Base-by-base conservation (phyloP, 1,139 yeast genomes). In the Blastobotrys malaysiensis region DNA sequence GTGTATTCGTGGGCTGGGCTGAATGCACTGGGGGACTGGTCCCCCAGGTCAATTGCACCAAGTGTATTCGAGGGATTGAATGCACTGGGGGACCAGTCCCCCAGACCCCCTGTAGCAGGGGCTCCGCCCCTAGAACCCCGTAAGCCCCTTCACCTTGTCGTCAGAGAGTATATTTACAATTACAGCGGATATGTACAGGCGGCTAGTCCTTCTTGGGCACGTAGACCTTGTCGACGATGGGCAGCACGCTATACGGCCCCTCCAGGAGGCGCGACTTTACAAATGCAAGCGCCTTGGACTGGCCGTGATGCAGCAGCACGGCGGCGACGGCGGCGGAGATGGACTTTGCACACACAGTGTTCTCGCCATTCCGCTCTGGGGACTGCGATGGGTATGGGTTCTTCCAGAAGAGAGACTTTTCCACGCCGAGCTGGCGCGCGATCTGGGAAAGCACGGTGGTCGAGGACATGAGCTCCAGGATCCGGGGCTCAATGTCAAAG, bases 311-410 rank as follows among this genome's bases (percentile, higher is more conserved):
- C 55, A 84, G 73, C 49, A 86, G 76, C 50, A 91, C 80, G 1
- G 95, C 96, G 16, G 97, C 98, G 36, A 90, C 75, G 55, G 90
- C 71, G 6, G 97, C 91, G 63, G 81, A 79, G 53, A 88, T 70
- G 65, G 87, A 80, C 61, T 87, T 84, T 1, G 93, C 84, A 59
- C 80, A 80, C 4, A 88, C 84, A 52, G 79, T 59, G 43, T 50
- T 43, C 46, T 60, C 61, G 7, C 62, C 62, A 5, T 61, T 51
- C 39, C 49, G 52, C 24, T 48, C 52, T 21, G 56, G 49, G 5
- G 53, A 22, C 48, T 55, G 52, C 14, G 46, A 53, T 3, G 55
- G 54, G 39, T 52, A 52, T 1, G 61, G 59, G 47, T 78, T 76
- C 57, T 79, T 77, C 91, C 96, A 88, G 73, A 88, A 90, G 71